Base-by-base conservation (phyloP, 129 eudicot species). In the Erigeron canadensis region DNA sequence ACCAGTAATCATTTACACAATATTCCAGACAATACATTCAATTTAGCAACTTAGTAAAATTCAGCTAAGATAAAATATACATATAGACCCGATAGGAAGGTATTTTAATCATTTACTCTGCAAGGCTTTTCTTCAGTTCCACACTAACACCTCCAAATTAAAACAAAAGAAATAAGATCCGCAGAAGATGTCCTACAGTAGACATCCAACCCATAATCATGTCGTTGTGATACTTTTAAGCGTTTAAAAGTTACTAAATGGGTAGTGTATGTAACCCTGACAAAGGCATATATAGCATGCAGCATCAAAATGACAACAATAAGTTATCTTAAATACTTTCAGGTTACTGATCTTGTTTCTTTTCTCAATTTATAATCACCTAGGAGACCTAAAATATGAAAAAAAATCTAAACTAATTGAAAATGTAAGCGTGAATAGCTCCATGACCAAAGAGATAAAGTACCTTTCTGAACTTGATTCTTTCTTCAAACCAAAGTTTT, bases 401-500 rank as follows among this genome's bases (percentile, higher is more conserved):
- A 55, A 70, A 55, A 40, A 51, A 10, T 56, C 71, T 46, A 67
- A 37, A 50, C 46, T 51, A 72, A 28, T 6, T 45, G 11, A 59
- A 17, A 64, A 64, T 13, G 19, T 43, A 53, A 64, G 44, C 17
- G 56, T 74, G 21, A 53, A 65, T 23, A 63, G 44, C 71, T 42
- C 16, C 59, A 48, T n/a, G 11, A 12, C 56, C 15, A 67, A 15
- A 54, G 46, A 61, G 65, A 22, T 11, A 63, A 50, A 67, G 57
- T 86, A 88, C 98, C 91, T 80, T 72, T 64, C 70, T 47, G 54
- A 5, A 41, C 55, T 21, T 75, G 40, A 94, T 71, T 72, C 95
- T 89, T 77, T 84, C 90, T 78, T 85, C 93, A 70, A 94, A 81
- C 97, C 96, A 94, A 38, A 6, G 41, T 83, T 79, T 84, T 54